Evolutionary conservation across 768 basidiomycete species (phyloP), one percentile per base, ranked within the genome.

Genomic region (Podaxis pistillaris): DNA sequence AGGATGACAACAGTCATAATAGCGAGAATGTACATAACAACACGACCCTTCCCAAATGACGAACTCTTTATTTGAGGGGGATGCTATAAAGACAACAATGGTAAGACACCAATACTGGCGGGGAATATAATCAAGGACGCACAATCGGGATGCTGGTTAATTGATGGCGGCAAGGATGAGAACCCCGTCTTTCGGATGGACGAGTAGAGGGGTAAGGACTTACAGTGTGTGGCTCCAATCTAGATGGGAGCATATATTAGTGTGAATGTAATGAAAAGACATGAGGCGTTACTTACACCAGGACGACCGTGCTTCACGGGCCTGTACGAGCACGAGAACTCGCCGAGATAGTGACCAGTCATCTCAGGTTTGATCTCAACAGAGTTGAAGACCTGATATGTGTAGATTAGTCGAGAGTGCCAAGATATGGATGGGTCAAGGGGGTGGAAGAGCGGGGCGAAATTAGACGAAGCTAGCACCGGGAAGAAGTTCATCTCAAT

Each of bases 321-420:
- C 75, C 91, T 86, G 90, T 97, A 98, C 64, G 96, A 94, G 82
- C 92, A 93, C 33, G 93, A 93, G 81, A 93, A 93, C 81, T 99
- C 97, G 66, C 85, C 97, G 74, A 98, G 94, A 83, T 99, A 98
- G 87, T 96, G 96, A 63, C 97, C 97, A 66, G 91, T 93, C 97
- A 99, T 99, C 79, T 99, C 97, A 68, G 97, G 96, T 84, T 96
- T 98, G 84, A 98, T 96, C 81, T 98, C 96, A 66, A 98, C 94
- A 47, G 94, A 89, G 83, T 94, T 94, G 84, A 94, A 94, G 65
- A 90, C 88, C 91, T 93, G 60, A 15, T 50, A 57, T 22, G 12
- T 37, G 50, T 30, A 36, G 12, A 41, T 50, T 28, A 38, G 36
- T 58, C 17, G 37, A 24, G 3, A 40, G 56, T 41, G 38, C 51